A percentile compares a stretch with the other conserved stretches of the same genome.
phyloP scores from a whole-genome alignment of 257 asterid species.

The Buddleja alternifolia region DNA sequence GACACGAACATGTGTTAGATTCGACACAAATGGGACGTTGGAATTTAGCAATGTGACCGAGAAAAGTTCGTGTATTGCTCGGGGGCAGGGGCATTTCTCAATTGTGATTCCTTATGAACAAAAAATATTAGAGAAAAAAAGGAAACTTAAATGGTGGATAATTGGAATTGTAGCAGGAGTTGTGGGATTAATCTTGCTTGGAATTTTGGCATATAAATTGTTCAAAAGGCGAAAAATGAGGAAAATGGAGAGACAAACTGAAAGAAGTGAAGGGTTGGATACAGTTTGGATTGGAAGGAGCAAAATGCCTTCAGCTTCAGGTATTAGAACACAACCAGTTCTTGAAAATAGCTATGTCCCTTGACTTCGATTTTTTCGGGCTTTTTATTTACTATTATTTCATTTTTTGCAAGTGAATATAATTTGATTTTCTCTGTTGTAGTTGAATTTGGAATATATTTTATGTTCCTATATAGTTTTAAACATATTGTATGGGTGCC shows the following conservation, averaged over 20 bases:
- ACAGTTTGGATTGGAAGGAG: conserved; percentile 74
- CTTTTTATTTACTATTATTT: background rate
- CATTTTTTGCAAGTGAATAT: conserved; percentile 31
- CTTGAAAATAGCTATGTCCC: conserved; percentile 70
- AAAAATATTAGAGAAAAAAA: background rate
- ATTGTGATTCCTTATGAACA: conserved; percentile 48
- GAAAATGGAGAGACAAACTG: conserved; percentile 68
- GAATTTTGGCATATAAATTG: conserved; percentile 32
- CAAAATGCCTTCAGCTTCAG: conserved; percentile 80
- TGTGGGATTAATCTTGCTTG: conserved; percentile 43
- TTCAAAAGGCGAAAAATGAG: conserved; percentile 35
- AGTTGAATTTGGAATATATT: conserved; percentile 15
- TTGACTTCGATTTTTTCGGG: conserved; percentile 27
- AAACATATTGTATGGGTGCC: too few relatives aligned
- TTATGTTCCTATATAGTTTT: background rate
- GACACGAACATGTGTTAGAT: conserved; percentile 53
- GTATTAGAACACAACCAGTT: conserved; percentile 79
- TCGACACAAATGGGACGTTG: conserved; percentile 45
- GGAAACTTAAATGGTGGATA: conserved; percentile 57
- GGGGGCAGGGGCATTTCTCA: conserved; percentile 67
- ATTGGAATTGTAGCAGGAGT: conserved; percentile 60
- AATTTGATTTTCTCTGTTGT: background rate
- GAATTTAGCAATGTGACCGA: conserved; percentile 51
- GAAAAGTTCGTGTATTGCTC: conserved; percentile 42
- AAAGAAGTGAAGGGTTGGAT: conserved; percentile 61